Percentiles rank a stretch among this genome's conserved stretches.
These are phyloP conservation scores for Arabidopsis arenosa DNA, from an alignment of 345 rosid genomes.

Conservation along the genomic window DNA sequence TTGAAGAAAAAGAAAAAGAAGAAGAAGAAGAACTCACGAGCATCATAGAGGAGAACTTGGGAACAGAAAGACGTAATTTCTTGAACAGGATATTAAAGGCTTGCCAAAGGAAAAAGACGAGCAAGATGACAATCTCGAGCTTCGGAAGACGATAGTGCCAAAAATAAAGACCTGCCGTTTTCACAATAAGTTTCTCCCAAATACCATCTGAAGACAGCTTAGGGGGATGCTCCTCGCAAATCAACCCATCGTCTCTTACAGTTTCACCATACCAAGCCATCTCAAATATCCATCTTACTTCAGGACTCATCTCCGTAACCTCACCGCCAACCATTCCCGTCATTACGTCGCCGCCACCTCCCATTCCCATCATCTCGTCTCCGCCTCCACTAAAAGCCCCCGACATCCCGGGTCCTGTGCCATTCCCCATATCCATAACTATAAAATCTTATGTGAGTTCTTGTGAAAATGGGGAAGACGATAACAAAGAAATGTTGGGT, in stretches of 20 bases:
- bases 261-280: conserved; percentile 33
- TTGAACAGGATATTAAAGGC: conserved; percentile 30
- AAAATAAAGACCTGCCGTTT: neutral
- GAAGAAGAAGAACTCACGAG: conserved; percentile 30
- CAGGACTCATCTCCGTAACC: neutral
- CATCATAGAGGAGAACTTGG: conserved; percentile 47
- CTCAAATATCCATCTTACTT: neutral
- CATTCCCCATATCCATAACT: conserved; percentile 25
- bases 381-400: neutral
- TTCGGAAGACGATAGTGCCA: conserved; percentile 43
- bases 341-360: neutral
- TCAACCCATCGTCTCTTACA: neutral
- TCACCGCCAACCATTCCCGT: neutral
- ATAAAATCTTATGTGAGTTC: neutral
- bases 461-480: conserved; percentile 13
- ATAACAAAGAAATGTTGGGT: conserved; percentile 1
- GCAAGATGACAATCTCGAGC: conserved; percentile 35
- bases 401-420: neutral
- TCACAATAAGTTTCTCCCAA: conserved; percentile 10
- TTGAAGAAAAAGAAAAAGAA: neutral
- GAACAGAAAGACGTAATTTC: conserved; percentile 35
- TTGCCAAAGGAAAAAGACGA: conserved; percentile 42
- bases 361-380: neutral
- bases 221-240: conserved; percentile 44
- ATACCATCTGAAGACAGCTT: conserved; percentile 42